phyloP scores from a whole-genome alignment of 2,329 filamentous ascomycete genomes.

The Phyllosticta citriasiana region DNA sequence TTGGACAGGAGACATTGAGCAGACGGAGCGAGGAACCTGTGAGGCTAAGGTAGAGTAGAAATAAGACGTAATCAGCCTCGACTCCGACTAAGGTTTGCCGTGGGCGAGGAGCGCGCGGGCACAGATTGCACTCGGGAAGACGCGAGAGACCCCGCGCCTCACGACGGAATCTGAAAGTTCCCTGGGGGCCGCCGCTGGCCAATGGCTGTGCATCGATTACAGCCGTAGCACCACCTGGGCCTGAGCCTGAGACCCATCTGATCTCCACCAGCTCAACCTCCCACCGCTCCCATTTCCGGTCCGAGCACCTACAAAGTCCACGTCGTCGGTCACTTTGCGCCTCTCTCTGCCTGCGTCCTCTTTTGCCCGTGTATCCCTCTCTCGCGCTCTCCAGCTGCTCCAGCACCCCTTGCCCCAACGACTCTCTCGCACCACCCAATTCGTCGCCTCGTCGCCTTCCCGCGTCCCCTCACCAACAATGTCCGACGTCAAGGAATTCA shows the following conservation, averaged over 20 bases:
- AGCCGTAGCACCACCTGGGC: slow-evolving; percentile 9
- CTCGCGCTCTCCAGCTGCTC: not conserved
- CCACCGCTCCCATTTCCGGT: slow-evolving; percentile 1
- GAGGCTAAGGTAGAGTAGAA: too few species aligned
- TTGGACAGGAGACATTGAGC: not conserved
- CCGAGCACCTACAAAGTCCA: slow-evolving; percentile 6
- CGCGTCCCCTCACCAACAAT: slow-evolving; percentile 15
- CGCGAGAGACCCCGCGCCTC: not conserved
- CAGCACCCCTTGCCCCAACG: not conserved
- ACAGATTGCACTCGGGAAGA: not conserved
- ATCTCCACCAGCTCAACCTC: slow-evolving; percentile 3
- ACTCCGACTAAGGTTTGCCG: not conserved
- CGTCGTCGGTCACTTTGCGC: slow-evolving; percentile 1
- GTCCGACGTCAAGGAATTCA: slow-evolving; percentile 28
- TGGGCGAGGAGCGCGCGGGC: not conserved
- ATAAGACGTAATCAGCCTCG: not conserved
- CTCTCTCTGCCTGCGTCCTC: not conserved
- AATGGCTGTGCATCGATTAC: slow-evolving; percentile 3
- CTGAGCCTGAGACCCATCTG: slow-evolving; percentile 1
- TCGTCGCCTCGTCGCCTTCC: too few species aligned
- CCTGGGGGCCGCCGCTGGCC: not conserved
- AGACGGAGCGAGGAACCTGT: not conserved
- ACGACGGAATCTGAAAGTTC: not conserved
- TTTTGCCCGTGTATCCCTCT: not conserved
- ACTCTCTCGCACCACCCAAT: not conserved